These are phyloP conservation scores for Keithomyces neogunnii DNA, from an alignment of 2,329 filamentous ascomycete species.

Conservation along the genomic window DNA sequence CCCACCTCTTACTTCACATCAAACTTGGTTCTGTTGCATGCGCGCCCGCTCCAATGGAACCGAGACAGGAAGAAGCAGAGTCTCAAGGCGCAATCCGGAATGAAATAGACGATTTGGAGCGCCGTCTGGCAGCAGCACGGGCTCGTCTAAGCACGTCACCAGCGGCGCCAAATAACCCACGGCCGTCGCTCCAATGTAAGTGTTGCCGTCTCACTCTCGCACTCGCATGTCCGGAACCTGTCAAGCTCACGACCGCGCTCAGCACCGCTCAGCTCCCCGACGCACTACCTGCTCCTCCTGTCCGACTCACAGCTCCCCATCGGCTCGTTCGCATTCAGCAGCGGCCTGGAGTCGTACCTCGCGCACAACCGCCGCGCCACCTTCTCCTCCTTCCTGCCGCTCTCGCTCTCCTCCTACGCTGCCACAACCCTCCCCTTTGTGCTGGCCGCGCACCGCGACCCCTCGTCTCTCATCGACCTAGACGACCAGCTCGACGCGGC, in stretches of 20 bases:
- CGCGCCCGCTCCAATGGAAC: slow-evolving; percentile 17
- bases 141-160: slow-evolving; percentile 25
- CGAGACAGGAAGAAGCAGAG: slow-evolving; percentile 10
- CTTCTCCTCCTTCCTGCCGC: slow-evolving; percentile 59
- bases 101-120: slow-evolving; percentile 53
- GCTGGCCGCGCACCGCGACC: slow-evolving; percentile 55
- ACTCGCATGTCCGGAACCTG: neutral
- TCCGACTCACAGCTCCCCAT: slow-evolving; percentile 75
- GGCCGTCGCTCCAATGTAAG: neutral
- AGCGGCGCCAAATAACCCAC: neutral
- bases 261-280: slow-evolving; percentile 13
- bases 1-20: neutral
- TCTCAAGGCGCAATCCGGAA: slow-evolving; percentile 28
- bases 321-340: slow-evolving; percentile 82
- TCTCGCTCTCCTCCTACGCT: slow-evolving; percentile 64
- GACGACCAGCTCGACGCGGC: slow-evolving; percentile 73
- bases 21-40: neutral
- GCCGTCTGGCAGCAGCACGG: slow-evolving; percentile 36
- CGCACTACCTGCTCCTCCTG: slow-evolving; percentile 66
- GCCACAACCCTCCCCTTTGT: slow-evolving; percentile 68
- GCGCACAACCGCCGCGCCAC: slow-evolving; percentile 45
- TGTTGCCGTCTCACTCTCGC: neutral
- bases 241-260: neutral
- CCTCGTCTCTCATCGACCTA: slow-evolving; percentile 41
- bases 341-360: slow-evolving; percentile 73